Evolutionary conservation across 257 asterid species (phyloP).

Genomic region (Solanum infundibuliforme): DNA sequence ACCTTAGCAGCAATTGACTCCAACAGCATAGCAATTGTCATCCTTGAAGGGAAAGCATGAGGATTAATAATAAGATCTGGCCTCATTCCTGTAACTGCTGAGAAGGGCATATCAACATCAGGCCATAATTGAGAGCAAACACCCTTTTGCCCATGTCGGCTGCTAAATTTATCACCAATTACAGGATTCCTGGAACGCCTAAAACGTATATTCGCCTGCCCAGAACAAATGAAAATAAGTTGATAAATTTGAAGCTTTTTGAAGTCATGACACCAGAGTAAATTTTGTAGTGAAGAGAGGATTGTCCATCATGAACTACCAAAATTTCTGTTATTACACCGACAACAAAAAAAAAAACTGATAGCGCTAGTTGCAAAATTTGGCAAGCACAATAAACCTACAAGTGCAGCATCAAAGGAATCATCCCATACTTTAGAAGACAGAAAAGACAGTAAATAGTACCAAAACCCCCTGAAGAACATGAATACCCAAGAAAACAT

Average conservation of each 20-base stretch:
- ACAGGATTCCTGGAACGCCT: slow-evolving; percentile 81
- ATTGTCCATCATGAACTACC: background rate
- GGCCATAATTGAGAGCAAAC: slow-evolving; percentile 98
- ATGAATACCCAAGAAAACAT: background rate
- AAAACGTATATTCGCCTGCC: slow-evolving; percentile 82
- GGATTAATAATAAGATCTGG: slow-evolving; percentile 99
- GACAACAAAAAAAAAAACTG: background rate
- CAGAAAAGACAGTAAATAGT: background rate
- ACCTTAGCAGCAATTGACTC: slow-evolving; percentile 99
- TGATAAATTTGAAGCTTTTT: background rate
- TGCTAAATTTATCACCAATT: slow-evolving; percentile 97
- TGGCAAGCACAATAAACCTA: background rate
- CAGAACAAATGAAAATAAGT: background rate
- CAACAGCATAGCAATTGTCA: slow-evolving; percentile 97
- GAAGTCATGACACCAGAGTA: background rate
- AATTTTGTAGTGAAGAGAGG: background rate
- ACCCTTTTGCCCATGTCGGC: slow-evolving; percentile 99
- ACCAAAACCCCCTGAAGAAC: background rate
- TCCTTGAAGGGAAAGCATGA: slow-evolving; percentile 95
- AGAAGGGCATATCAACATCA: slow-evolving; percentile 92
- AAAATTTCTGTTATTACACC: background rate
- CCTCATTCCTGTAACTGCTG: slow-evolving; percentile 80
- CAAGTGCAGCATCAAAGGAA: background rate
- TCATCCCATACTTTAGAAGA: background rate
- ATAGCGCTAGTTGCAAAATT: background rate